These are phyloP conservation scores for Penicillium alfredii DNA, from an alignment of 495 filamentous ascomycete species.

Conservation along the genomic window DNA sequence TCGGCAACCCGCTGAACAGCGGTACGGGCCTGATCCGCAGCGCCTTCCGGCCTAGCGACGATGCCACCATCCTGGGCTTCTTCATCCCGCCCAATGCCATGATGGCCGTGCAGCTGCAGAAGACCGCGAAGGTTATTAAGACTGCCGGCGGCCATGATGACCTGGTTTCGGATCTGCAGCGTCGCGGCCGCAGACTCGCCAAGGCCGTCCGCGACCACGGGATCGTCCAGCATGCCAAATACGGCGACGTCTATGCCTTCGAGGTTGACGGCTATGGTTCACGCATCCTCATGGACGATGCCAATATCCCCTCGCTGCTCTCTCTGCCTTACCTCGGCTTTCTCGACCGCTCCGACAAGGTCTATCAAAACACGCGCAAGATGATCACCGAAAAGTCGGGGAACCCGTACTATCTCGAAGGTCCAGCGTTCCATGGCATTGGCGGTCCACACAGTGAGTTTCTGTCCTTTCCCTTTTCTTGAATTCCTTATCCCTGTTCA, in stretches of 20 bases:
- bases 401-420: conserved; percentile 86
- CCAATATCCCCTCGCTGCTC: conserved; percentile 87
- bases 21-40: conserved; percentile 83
- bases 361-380: conserved; percentile 84
- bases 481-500: neutral
- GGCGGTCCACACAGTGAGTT: conserved; percentile 63
- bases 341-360: conserved; percentile 54
- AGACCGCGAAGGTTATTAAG: conserved; percentile 63
- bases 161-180: conserved; percentile 47
- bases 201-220: conserved; percentile 81
- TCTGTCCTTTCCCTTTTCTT: neutral
- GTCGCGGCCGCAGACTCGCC: conserved; percentile 63
- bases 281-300: conserved; percentile 91
- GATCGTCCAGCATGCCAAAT: conserved; percentile 77
- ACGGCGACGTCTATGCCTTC: conserved; percentile 88
- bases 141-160: conserved; percentile 48
- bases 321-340: conserved; percentile 87
- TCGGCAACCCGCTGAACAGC: conserved; percentile 84
- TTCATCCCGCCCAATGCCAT: conserved; percentile 96
- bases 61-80: conserved; percentile 92
- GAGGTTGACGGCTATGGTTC: conserved; percentile 97
- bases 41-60: conserved; percentile 94
- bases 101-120: conserved; percentile 86
- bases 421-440: conserved; percentile 77
- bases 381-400: conserved; percentile 76